These are phyloP conservation scores for Candida loeiensis DNA, from an alignment of 805 yeast genomes.

Conservation along the genomic window DNA sequence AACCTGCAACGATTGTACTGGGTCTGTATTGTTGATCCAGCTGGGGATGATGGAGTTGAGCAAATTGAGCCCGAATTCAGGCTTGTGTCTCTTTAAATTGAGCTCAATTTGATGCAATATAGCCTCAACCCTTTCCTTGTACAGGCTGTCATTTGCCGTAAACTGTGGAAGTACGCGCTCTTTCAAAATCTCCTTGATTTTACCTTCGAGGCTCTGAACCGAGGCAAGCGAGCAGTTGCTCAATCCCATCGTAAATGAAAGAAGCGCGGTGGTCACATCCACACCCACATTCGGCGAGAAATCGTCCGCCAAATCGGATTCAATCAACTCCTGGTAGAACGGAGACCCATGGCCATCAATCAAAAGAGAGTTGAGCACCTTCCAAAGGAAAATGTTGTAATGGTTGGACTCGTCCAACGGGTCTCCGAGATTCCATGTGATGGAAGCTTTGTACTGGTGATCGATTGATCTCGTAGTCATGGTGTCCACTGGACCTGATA, in stretches of 20 bases:
- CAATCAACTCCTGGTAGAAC: conserved; percentile 80
- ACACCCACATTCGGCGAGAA: conserved; percentile 85
- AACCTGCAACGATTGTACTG: conserved; percentile 64
- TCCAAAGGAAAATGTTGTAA: conserved; percentile 69
- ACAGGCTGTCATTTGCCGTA: conserved; percentile 18
- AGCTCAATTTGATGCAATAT: conserved; percentile 85
- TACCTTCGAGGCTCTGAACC: conserved; percentile 45
- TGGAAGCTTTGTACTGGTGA: conserved; percentile 71
- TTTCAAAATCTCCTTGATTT: conserved; percentile 46
- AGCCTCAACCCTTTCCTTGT: conserved; percentile 62
- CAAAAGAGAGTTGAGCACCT: conserved; percentile 64
- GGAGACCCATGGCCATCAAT: conserved; percentile 93
- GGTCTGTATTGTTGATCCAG: conserved; percentile 82
- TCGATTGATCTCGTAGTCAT: conserved; percentile 54
- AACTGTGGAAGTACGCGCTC: conserved; percentile 36
- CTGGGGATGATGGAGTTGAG: conserved; percentile 74
- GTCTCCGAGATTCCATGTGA: conserved; percentile 85
- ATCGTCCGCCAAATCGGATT: conserved; percentile 79
- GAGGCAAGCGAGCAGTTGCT: conserved; percentile 61
- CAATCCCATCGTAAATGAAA: conserved; percentile 79
- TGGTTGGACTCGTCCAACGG: conserved; percentile 51
- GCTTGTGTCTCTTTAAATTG: conserved; percentile 76
- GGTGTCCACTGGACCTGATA: conserved; percentile 73
- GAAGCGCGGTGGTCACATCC: conserved; percentile 73
- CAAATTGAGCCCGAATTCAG: conserved; percentile 83